These are phyloP conservation scores for Hortiboletus campestris DNA, from an alignment of 768 basidiomycete species.

Conservation along the genomic window DNA sequence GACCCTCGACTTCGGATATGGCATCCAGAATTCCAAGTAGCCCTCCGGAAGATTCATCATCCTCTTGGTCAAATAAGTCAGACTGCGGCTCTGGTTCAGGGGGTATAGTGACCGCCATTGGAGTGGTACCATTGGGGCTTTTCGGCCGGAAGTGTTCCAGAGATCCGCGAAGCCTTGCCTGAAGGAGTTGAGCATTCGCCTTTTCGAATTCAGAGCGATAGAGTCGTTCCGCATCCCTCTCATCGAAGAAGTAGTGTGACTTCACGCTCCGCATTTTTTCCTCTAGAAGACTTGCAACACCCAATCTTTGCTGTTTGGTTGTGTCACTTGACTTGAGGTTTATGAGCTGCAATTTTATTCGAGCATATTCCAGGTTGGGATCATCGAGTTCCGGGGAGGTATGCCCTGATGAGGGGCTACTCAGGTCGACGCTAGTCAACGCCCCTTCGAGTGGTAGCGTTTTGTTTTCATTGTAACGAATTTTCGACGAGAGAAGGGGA, in stretches of 20 bases:
- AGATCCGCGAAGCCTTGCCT: conserved; percentile 40
- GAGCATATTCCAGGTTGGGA: conserved; percentile 61
- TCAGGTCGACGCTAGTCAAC: conserved; percentile 6
- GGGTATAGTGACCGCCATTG: background rate
- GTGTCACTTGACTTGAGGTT: conserved; percentile 39
- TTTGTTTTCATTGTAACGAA: background rate
- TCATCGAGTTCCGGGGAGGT: conserved; percentile 46
- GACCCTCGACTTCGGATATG: conserved; percentile 54
- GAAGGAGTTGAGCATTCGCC: conserved; percentile 43
- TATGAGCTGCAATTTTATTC: conserved; percentile 56
- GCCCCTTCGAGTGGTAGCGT: background rate
- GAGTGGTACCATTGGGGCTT: background rate
- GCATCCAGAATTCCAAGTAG: conserved; percentile 74
- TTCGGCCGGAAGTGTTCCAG: background rate
- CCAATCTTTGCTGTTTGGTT: conserved; percentile 24
- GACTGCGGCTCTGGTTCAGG: conserved; percentile 8
- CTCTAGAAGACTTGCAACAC: conserved; percentile 40
- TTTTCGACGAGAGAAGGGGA: conserved; percentile 36
- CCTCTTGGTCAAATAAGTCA: conserved; percentile 56
- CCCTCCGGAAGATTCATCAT: conserved; percentile 52
- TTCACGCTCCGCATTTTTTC: conserved; percentile 46
- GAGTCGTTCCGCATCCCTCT: conserved; percentile 57
- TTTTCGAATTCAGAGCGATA: conserved; percentile 56
- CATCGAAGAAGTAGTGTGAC: conserved; percentile 69
- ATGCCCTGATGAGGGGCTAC: conserved; percentile 25